Conservation (phyloP, 164 flowering plant genomes). For the Houttuynia cordata region DNA sequence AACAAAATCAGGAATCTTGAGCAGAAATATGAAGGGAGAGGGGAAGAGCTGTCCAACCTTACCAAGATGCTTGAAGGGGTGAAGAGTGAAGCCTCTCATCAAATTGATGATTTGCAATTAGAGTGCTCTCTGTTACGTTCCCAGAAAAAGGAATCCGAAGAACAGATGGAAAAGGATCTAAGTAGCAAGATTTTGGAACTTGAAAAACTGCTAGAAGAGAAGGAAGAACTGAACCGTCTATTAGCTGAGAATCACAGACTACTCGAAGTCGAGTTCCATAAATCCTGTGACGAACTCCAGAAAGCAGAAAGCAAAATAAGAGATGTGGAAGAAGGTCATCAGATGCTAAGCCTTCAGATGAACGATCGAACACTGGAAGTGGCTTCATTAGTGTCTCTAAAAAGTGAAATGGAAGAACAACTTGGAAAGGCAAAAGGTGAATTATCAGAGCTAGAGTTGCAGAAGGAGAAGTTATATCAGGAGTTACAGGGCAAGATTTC, state of each 20-base stretch:
- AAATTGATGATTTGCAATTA: constrained; percentile 16
- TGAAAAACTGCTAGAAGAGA: constrained; percentile 1
- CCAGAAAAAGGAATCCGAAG: constrained; percentile 18
- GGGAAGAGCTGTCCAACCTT: constrained; percentile 20
- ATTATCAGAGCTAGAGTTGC: constrained; percentile 4
- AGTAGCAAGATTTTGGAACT: constrained; percentile 1
- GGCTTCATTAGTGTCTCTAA: background rate
- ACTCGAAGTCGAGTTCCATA: constrained; percentile 15
- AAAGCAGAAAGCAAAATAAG: constrained; percentile 23
- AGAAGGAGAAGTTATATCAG: constrained; percentile 1
- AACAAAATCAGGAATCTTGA: constrained; percentile 12
- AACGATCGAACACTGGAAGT: constrained; percentile 1
- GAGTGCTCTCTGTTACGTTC: constrained; percentile 22
- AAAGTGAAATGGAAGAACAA: constrained; percentile 22
- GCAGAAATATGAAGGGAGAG: constrained; percentile 18
- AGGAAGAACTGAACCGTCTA: background rate
- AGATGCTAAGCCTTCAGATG: background rate
- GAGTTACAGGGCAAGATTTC: constrained; percentile 6
- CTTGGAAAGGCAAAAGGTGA: constrained; percentile 15
- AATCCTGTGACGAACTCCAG: constrained; percentile 20
- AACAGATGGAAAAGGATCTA: constrained; percentile 2
- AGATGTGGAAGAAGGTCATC: constrained; percentile 12
- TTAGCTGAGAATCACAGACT: constrained; percentile 24
- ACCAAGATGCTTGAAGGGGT: constrained; percentile 16
- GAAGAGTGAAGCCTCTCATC: constrained; percentile 23